Evolutionary conservation across 148 eudicot genomes (phyloP).

Genomic region (Rheum nobile): DNA sequence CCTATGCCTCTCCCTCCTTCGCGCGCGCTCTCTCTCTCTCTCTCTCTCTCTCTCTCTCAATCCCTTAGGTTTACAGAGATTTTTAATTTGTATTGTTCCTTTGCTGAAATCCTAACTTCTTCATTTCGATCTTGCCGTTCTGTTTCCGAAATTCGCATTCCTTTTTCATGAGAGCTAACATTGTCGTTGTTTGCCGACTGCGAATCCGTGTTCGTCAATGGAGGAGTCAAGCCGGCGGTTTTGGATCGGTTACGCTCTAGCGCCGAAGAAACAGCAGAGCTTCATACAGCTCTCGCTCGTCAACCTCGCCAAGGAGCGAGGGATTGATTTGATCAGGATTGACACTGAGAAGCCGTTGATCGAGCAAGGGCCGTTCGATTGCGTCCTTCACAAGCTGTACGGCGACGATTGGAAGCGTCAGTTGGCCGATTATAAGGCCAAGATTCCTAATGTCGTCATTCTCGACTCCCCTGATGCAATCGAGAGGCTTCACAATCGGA

Average conservation of each 20-base stretch:
- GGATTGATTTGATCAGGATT: slow-evolving; percentile 41
- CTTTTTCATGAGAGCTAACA: slow-evolving; percentile 19
- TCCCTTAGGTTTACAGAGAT: background rate
- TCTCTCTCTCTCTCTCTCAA: background rate
- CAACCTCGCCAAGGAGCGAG: slow-evolving; percentile 28
- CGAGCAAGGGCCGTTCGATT: slow-evolving; percentile 66
- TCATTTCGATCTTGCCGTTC: background rate
- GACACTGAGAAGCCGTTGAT: slow-evolving; percentile 32
- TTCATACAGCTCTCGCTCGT: slow-evolving; percentile 44
- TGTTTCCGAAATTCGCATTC: background rate
- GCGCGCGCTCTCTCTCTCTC: background rate
- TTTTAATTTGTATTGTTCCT: background rate
- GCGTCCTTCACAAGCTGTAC: slow-evolving; percentile 47
- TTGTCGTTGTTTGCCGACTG: background rate
- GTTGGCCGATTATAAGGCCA: slow-evolving; percentile 23
- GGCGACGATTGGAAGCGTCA: slow-evolving; percentile 54
- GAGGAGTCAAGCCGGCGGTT: slow-evolving; percentile 26
- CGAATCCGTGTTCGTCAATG: slow-evolving; percentile 20
- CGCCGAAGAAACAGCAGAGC: slow-evolving; percentile 45
- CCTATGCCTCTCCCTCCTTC: background rate
- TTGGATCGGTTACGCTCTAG: slow-evolving; percentile 57
- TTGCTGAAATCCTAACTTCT: slow-evolving; percentile 17
- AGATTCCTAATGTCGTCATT: slow-evolving; percentile 32
- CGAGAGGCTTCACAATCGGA: slow-evolving; percentile 50
- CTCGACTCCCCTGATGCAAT: slow-evolving; percentile 47